phyloP scores from a whole-genome alignment of 148 eudicot species.

The Tetragonia tetragonoides region DNA sequence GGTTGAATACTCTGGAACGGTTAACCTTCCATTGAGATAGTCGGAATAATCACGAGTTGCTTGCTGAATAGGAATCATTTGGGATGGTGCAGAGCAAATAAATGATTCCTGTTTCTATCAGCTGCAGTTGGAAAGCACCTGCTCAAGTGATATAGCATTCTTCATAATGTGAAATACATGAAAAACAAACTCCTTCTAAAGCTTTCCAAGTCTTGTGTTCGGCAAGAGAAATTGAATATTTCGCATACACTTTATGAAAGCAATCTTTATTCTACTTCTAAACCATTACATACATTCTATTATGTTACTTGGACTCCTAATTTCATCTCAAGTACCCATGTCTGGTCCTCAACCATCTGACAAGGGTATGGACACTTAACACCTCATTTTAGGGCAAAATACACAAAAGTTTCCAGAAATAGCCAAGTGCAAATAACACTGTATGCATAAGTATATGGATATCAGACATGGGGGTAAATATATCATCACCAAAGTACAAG shows the following conservation, averaged over 20 bases:
- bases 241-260: background rate
- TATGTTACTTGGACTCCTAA: no score
- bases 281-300: no score
- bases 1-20: conserved; percentile 1
- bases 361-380: no score
- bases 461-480: no score
- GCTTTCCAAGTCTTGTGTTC: background rate
- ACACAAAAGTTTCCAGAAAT: no score
- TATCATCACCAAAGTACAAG: no score
- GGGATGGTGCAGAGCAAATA: background rate
- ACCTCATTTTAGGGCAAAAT: no score
- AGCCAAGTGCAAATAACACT: no score
- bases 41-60: background rate
- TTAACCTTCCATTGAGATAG: background rate
- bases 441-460: no score
- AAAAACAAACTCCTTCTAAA: background rate
- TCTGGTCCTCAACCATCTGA: no score
- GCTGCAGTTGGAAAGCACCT: background rate
- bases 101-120: background rate
- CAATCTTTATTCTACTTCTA: background rate
- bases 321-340: no score
- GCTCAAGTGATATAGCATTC: background rate
- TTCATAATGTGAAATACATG: background rate
- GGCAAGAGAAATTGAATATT: background rate
- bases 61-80: conserved; percentile 12